Evolutionary conservation across 257 asterid genomes (phyloP).

Genomic region (Anisodus tanguticus): DNA sequence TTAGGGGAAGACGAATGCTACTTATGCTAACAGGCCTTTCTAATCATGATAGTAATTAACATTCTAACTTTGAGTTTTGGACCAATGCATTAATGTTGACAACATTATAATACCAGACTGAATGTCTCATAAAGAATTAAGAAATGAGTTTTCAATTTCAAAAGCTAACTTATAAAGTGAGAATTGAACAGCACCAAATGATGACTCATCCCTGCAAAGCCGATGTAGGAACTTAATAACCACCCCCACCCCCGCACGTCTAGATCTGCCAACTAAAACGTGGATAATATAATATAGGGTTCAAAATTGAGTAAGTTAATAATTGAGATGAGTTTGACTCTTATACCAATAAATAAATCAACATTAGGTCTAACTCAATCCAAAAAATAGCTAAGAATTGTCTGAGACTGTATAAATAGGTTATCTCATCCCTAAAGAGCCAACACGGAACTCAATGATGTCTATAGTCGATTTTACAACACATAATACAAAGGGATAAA

Average conservation of each 20-base stretch:
- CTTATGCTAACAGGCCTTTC: not conserved
- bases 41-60: not conserved
- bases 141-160: not conserved
- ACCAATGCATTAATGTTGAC: not conserved
- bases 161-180: too few species aligned
- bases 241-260: too few species aligned
- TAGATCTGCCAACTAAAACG: too few species aligned
- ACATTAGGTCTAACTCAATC: too few species aligned
- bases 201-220: too few species aligned
- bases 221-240: too few species aligned
- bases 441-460: not conserved
- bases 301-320: not conserved
- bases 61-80: not conserved
- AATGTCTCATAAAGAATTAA: not conserved
- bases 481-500: not conserved
- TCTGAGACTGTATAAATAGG: fast-evolving
- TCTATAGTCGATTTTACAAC: not conserved
- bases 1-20: conserved; percentile 22
- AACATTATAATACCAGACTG: not conserved
- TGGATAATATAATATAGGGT: not conserved
- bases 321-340: too few species aligned
- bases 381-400: not conserved
- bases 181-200: too few species aligned
- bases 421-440: not conserved
- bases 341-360: too few species aligned